Evolutionary conservation across 345 rosid species (phyloP), one percentile per base, ranked within the genome.

Genomic region (Camelina neglecta): DNA sequence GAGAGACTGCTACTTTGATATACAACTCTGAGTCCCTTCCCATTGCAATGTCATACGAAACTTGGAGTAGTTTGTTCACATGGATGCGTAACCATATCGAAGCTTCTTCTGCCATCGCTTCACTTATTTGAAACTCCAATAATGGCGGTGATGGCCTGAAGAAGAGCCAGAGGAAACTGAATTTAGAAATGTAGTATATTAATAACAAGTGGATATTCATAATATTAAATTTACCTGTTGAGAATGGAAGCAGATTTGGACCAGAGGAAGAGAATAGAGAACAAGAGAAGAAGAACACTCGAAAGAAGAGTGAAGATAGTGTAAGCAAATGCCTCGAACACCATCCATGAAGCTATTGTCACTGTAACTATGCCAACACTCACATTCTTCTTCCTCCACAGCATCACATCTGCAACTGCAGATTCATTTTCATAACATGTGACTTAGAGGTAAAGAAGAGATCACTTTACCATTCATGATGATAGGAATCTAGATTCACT

Each of bases 161-260:
- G 85, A 83, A 76, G 85, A 75, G 18, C 67, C 55, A 68, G 2
- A 36, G 12, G 51, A 62, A 18, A 66, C 18, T 33, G 50, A 54
- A 31, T 29, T 21, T 10, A 1, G 44, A 8, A 45, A 8, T 15
- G 9, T 36, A 57, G 18, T n/a, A 39, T 36, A 5, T 44, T 8
- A 4, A 26, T 24, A 5, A 63, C 36, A 8, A 26, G n/a, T n/a
- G n/a, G n/a, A n/a, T n/a, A n/a, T n/a, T 12, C 13, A 35, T 8
- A 11, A 41, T 42, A 60, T 6, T 21, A 8, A 29, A 21, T 3
- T 21, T 29, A 48, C 98, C 98, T 73, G 79, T 89, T 93, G 70
- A 96, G 96, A 80, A 89, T 80, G 41, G 97, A 85, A 13, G 99
- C 99, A 73, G 97, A 89, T 91, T 93, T 96, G 81, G 97, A 91